Base-by-base conservation (phyloP, 208 protist genomes). In the Trypanosoma lewisi region DNA sequence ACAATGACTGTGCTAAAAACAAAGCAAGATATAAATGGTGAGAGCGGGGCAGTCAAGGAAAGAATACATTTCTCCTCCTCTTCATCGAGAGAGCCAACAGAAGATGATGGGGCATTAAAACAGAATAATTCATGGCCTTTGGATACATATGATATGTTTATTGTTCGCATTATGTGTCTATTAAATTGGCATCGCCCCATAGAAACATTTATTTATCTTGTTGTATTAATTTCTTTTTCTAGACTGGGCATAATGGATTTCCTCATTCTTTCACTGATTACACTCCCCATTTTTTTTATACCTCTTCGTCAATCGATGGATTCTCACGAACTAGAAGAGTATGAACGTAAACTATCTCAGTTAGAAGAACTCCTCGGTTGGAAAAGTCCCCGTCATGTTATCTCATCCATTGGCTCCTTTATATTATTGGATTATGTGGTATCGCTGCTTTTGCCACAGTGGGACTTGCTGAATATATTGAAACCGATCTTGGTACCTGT, bases 111-210 rank as follows among this genome's bases (percentile, higher is more conserved):
- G 28, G 2, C 28, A 14, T 9, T 6, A 19, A 7, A 25, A 28
- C 6, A 39, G 28, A 23, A 55, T 8, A 2, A 47, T 25, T 6
- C n/a, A 21, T 4, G 5, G 42, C 1, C 4, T 14, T 30, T 62
- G 2, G 54, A 70, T 33, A 31, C 25, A 6, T 64, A 70, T 17
- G 65, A 70, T 50, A 33, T 51, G 21, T 70, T 11, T 14, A 4
- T 70, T 50, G 58, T 64, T 51, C 54, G 65, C 28, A 57, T 70
- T 23, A 63, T 70, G 42, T 16, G n/a, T 57, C 30, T 70, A n/a
- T 70, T 55, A 48, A 2, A 51, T 42, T 63, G 65, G 65, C 19
- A 9, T 12, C 12, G 23, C 19, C 65, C 65, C 21, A 16, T 64
- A n/a, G 56, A 63, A 9, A 57, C 65, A 23, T 14, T 56, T 41